Evolutionary conservation across 768 basidiomycete genomes (phyloP).

Genomic region (Pleurotus djamor): DNA sequence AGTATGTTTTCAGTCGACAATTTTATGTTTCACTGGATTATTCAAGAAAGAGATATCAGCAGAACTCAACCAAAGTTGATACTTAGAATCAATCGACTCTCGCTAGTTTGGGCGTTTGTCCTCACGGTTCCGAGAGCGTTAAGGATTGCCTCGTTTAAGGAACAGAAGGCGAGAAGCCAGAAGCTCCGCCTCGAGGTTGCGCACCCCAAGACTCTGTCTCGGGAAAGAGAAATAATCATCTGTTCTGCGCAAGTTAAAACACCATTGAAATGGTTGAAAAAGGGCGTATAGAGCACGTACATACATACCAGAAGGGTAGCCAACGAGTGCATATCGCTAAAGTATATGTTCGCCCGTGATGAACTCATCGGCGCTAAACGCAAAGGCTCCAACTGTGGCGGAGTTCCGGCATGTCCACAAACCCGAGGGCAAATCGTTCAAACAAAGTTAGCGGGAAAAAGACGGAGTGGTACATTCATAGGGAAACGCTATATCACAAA

Average conservation of each 20-base stretch:
- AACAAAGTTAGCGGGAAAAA: not conserved
- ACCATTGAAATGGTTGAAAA: too few relatives aligned
- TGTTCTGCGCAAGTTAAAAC: too few relatives aligned
- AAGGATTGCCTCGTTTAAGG: not conserved
- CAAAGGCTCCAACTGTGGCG: not conserved
- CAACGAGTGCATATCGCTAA: too few relatives aligned
- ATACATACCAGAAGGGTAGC: not conserved
- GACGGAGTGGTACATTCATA: not conserved
- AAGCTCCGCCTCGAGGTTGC: not conserved
- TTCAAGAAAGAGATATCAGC: too few relatives aligned
- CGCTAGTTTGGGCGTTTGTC: too few relatives aligned
- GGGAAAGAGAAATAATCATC: too few relatives aligned
- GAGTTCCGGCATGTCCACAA: not conserved
- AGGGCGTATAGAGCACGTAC: not conserved
- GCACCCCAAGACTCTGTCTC: too few relatives aligned
- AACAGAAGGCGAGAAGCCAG: constrained; percentile 1
- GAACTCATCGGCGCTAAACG: not conserved
- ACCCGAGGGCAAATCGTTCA: not conserved
- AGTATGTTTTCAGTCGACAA: too few relatives aligned
- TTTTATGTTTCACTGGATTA: too few relatives aligned
- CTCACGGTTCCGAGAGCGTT: not conserved
- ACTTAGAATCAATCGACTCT: too few relatives aligned
- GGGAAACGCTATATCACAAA: not conserved
- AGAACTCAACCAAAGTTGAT: too few relatives aligned
- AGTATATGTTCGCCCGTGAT: not conserved